phyloP scores from a whole-genome alignment of 441 rosid genomes.

The Populus hybrid region DNA sequence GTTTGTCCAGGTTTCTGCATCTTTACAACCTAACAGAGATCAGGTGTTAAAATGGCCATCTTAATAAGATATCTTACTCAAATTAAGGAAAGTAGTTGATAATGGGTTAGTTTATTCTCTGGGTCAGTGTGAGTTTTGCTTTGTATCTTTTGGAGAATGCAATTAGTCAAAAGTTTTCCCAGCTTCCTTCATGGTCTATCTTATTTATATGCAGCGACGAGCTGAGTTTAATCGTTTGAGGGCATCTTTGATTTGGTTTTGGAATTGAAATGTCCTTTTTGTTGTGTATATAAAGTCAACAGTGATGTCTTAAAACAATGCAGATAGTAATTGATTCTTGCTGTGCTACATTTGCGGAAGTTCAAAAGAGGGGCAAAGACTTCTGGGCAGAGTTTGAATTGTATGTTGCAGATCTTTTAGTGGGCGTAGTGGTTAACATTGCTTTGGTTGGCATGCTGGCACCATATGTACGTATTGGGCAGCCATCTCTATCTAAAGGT shows the following conservation, averaged over 20 bases:
- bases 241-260: background rate
- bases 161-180: background rate
- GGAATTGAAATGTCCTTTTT: background rate
- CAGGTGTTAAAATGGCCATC: background rate
- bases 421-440: too few relatives aligned
- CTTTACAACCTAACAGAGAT: background rate
- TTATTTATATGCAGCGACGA: too few relatives aligned
- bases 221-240: too few relatives aligned
- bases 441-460: too few relatives aligned
- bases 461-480: too few relatives aligned
- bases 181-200: background rate
- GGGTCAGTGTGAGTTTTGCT: background rate
- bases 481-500: too few relatives aligned
- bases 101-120: background rate
- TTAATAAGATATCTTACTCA: background rate
- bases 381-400: too few relatives aligned
- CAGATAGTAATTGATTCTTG: background rate
- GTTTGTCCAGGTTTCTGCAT: background rate
- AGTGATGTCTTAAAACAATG: background rate
- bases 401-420: too few relatives aligned
- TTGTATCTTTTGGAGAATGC: conserved; percentile 4
- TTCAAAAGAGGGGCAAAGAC: too few relatives aligned
- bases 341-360: too few relatives aligned
- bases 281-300: background rate
- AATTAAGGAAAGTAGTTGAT: background rate